Percentiles rank a stretch among this genome's conserved stretches.
phyloP scores from a whole-genome alignment of 257 asterid genomes.

The Penstemon barbatus region DNA sequence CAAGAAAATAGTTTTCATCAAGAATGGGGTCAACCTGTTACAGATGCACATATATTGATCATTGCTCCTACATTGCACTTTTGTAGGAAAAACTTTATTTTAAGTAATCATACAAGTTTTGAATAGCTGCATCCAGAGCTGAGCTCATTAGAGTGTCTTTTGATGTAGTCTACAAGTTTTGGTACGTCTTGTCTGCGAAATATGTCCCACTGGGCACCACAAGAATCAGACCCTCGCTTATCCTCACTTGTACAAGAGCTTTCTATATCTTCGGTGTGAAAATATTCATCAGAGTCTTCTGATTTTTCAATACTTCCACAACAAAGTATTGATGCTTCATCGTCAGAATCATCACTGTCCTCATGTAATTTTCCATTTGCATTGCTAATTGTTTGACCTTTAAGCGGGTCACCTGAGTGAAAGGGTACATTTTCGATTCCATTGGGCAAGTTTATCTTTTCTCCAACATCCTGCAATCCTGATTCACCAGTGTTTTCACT shows the following conservation, averaged over 20 bases:
- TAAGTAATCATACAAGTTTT: slow-evolving; percentile 47
- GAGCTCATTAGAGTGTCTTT: slow-evolving; percentile 72
- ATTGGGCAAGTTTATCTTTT: slow-evolving; percentile 42
- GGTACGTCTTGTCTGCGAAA: slow-evolving; percentile 87
- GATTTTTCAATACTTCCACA: slow-evolving; percentile 65
- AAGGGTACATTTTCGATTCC: slow-evolving; percentile 59
- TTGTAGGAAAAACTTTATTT: slow-evolving; percentile 8
- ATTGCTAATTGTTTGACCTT: slow-evolving; percentile 35
- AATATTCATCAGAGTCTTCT: slow-evolving; percentile 61
- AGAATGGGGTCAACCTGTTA: slow-evolving; percentile 89
- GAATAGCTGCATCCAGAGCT: slow-evolving; percentile 44
- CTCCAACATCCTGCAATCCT: slow-evolving; percentile 63
- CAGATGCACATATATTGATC: slow-evolving; percentile 22
- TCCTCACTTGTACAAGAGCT: slow-evolving; percentile 49
- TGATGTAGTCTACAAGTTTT: slow-evolving; percentile 75
- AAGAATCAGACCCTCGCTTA: slow-evolving; percentile 44
- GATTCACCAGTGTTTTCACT: slow-evolving; percentile 78
- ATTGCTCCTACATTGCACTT: slow-evolving; percentile 16
- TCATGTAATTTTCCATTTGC: slow-evolving; percentile 48
- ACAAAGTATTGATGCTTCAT: slow-evolving; percentile 65
- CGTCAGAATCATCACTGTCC: slow-evolving; percentile 62
- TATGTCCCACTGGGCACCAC: slow-evolving; percentile 94
- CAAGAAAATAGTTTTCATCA: slow-evolving; percentile 76
- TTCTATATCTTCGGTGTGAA: slow-evolving; percentile 52
- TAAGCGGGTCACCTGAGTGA: slow-evolving; percentile 42